Evolutionary conservation across 2,329 filamentous ascomycete species (phyloP), one percentile per base, ranked within the genome.

Genomic region (Colletotrichum tofieldiae): DNA sequence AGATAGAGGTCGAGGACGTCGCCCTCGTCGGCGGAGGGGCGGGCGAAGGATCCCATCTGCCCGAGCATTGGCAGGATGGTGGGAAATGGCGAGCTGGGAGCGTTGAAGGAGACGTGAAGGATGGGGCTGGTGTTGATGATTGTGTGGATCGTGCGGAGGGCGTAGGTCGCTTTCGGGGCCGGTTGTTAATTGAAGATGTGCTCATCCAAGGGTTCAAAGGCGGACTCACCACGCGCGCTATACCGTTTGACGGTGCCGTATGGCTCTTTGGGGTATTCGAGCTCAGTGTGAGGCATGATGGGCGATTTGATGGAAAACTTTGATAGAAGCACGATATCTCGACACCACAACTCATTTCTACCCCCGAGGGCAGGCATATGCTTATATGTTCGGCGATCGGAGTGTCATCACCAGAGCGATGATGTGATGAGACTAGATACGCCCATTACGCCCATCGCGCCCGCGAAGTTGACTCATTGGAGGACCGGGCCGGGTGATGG

Each of bases 41-140:
- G 83, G 11, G 86, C 86, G 79, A 92, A 96, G 32, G 91, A 93
- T 16, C 91, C 93, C 87, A 96, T 93, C 77, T 93, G 91, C 63
- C 93, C 94, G 77, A 97, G 93, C 94, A 97, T 96, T 73, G 94
- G 94, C 2, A 97, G 87, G 65, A 92, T 91, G 63, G 90, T 89
- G 4, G 94, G 94, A 78, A 95, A 96, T 1, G 93, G 91, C 65
- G 91, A 89, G 55, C 86, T 82, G 0, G 87, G 84, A 5, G 87
- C 82, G 62, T 87, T 89, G 86, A 97, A 97, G 74, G 94, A 94
- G 77, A 97, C 91, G 82, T 97, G 92, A 20, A 96, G 86, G 61
- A 97, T 88, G 47, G 90, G 90, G n/a, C 89, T 89, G 26, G 86
- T 86, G 82, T 96, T 95, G 82, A 97, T 85, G 77, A 97, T 93